A percentile compares a stretch with the other conserved stretches of the same genome.
These are phyloP conservation scores for Purshia tridentata DNA, from an alignment of 306 rosid species.

Conservation along the genomic window DNA sequence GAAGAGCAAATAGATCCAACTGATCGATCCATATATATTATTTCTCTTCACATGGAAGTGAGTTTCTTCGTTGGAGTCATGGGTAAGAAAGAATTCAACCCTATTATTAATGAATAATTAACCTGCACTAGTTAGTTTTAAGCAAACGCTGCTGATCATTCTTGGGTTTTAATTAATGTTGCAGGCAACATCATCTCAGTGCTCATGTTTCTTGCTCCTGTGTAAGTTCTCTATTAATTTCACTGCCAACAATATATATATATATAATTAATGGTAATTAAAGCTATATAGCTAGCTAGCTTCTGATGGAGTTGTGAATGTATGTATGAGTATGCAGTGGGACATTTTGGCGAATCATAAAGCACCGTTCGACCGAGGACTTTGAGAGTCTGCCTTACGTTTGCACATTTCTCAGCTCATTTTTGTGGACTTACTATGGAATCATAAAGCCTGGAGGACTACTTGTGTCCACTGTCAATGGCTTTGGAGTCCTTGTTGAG, in stretches of 20 bases:
- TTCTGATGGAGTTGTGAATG: background rate
- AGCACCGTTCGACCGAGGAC: constrained; percentile 47
- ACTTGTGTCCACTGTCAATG: constrained; percentile 64
- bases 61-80: constrained; percentile 53
- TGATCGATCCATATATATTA: background rate
- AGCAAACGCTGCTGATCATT: too few species aligned
- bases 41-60: constrained; percentile 36
- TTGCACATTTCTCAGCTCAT: constrained; percentile 58
- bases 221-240: constrained; percentile 33
- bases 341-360: constrained; percentile 53
- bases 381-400: constrained; percentile 66
- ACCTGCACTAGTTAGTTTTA: too few species aligned
- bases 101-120: background rate
- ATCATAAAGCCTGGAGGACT: constrained; percentile 46
- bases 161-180: background rate
- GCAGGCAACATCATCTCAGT: constrained; percentile 65
- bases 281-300: too few species aligned
- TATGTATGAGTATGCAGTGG: constrained; percentile 2
- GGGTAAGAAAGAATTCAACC: constrained; percentile 31
- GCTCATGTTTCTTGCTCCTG: constrained; percentile 69
- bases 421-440: constrained; percentile 74
- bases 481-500: constrained; percentile 58
- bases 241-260: too few species aligned
- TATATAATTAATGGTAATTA: too few species aligned
- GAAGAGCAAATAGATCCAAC: background rate